Evolutionary conservation across 805 yeast genomes (phyloP).

Genomic region (Metschnikowia proteae): DNA sequence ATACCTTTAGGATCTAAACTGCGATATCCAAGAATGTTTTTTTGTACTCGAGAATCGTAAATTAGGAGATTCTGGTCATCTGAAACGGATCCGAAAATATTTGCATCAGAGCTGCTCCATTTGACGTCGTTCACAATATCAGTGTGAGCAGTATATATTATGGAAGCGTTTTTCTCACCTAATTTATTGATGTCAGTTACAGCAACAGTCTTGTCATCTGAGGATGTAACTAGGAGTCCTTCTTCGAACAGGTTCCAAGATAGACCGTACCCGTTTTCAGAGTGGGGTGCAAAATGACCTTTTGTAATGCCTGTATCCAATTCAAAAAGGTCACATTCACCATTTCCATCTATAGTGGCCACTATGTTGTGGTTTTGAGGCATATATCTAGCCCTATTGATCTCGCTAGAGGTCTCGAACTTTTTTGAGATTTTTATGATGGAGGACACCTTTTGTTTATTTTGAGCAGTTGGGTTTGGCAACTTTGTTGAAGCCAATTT

Average conservation of each 20-base stretch:
- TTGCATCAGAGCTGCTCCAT: constrained; percentile 56
- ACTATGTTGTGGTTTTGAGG: constrained; percentile 55
- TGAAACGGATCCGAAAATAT: constrained; percentile 65
- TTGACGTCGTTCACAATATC: constrained; percentile 73
- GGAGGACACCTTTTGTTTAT: constrained; percentile 38
- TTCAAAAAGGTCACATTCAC: constrained; percentile 56
- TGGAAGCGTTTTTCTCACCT: background rate
- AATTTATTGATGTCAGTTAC: constrained; percentile 48
- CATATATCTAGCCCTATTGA: constrained; percentile 68
- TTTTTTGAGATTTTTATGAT: constrained; percentile 60
- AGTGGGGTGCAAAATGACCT: constrained; percentile 46
- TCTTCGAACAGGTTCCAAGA: constrained; percentile 53
- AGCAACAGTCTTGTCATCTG: constrained; percentile 65
- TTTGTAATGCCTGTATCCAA: constrained; percentile 27
- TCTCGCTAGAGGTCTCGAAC: constrained; percentile 57
- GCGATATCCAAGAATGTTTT: constrained; percentile 23
- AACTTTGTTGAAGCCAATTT: constrained; percentile 61
- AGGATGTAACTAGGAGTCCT: constrained; percentile 54
- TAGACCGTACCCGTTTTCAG: constrained; percentile 70
- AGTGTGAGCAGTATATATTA: constrained; percentile 32
- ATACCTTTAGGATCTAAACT: constrained; percentile 38
- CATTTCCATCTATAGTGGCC: constrained; percentile 67
- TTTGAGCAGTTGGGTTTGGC: constrained; percentile 30
- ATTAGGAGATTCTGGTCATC: constrained; percentile 59
- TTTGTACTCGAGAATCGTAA: constrained; percentile 48